Evolutionary conservation across 306 rosid species (phyloP).

Genomic region (Arachis stenosperma): DNA sequence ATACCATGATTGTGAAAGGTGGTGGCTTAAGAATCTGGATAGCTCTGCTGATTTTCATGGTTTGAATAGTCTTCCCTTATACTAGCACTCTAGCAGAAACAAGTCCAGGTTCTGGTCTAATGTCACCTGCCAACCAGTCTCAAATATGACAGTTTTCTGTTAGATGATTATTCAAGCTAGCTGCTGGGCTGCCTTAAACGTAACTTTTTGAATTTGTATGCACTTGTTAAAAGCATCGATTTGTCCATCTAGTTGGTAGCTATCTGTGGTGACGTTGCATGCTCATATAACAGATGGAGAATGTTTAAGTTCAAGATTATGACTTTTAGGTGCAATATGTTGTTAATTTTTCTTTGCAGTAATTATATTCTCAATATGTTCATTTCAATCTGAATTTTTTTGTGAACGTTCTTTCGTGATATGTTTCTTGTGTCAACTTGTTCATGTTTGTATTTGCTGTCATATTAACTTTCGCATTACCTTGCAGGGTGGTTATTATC

Average conservation of each 20-base stretch:
- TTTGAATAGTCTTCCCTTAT: too few relatives aligned
- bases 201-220: not conserved
- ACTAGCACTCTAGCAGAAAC: too few relatives aligned
- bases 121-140: not conserved
- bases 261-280: not conserved
- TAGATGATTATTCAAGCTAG: conserved; percentile 19
- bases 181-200: conserved; percentile 15
- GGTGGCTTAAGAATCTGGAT: conserved; percentile 26
- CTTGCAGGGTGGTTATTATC: conserved; percentile 73
- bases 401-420: not conserved
- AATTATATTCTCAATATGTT: conserved; percentile 13
- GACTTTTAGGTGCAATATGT: conserved; percentile 19
- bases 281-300: not conserved
- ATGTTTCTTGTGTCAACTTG: not conserved
- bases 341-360: conserved; percentile 28
- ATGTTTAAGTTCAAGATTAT: conserved; percentile 27
- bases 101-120: too few relatives aligned
- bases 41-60: not conserved
- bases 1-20: conserved; percentile 30
- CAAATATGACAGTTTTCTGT: not conserved
- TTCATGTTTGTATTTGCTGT: conserved; percentile 22
- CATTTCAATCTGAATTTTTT: conserved; percentile 21
- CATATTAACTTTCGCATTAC: conserved; percentile 22
- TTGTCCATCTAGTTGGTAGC: conserved; percentile 20
- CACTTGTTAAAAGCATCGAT: conserved; percentile 26